phyloP scores from a whole-genome alignment of 352 stramenopile genomes.

The Phytophthora nicotianae region DNA sequence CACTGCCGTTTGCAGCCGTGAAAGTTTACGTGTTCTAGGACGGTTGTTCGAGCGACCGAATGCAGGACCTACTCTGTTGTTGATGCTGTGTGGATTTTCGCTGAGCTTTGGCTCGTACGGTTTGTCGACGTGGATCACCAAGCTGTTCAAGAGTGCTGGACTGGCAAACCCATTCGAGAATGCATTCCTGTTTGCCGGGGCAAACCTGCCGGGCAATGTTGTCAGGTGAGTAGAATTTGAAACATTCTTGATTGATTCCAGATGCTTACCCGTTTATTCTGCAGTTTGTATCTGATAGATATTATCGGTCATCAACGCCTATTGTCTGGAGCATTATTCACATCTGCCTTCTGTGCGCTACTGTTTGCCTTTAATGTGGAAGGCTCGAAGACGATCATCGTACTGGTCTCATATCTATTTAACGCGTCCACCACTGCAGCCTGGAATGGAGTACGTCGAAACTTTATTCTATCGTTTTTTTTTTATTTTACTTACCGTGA shows the following conservation, averaged over 20 bases:
- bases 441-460: conserved; percentile 86
- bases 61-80: conserved; percentile 51
- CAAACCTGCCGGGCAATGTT: conserved; percentile 92
- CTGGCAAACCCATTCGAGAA: conserved; percentile 93
- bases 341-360: conserved; percentile 66
- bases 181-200: conserved; percentile 91
- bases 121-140: conserved; percentile 94
- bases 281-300: conserved; percentile 73
- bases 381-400: conserved; percentile 72
- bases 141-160: conserved; percentile 87
- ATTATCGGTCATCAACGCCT: conserved; percentile 72
- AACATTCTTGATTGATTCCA: neutral
- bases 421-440: conserved; percentile 90
- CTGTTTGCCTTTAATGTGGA: conserved; percentile 84
- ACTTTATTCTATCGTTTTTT: neutral
- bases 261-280: conserved; percentile 1
- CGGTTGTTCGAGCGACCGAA: conserved; percentile 60
- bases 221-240: conserved; percentile 51
- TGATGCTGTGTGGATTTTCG: conserved; percentile 74
- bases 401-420: conserved; percentile 90
- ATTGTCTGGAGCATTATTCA: conserved; percentile 68
- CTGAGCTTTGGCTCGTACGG: conserved; percentile 93
- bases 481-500: neutral
- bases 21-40: conserved; percentile 50
- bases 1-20: conserved; percentile 57